Conservation (phyloP, 495 filamentous ascomycete genomes). For the Lasiosphaeria miniovina region DNA sequence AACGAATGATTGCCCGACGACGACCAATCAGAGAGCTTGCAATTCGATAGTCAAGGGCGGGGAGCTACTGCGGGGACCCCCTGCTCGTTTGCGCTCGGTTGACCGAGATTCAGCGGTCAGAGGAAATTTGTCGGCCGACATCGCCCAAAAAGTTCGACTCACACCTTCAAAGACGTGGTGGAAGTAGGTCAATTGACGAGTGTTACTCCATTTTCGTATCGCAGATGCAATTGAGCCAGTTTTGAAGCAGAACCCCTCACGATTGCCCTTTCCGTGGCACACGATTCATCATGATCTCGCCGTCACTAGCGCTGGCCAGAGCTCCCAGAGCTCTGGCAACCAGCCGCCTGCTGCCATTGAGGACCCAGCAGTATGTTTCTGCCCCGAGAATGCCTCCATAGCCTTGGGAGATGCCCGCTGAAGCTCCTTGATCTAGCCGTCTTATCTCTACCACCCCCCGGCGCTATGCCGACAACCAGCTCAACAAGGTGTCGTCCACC, state of each 20-base stretch:
- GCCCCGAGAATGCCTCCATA: background rate
- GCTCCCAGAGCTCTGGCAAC: slow-evolving; percentile 39
- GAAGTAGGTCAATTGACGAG: slow-evolving; percentile 20
- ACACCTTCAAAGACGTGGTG: slow-evolving; percentile 1
- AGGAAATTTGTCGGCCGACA: slow-evolving; percentile 29
- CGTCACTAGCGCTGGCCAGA: slow-evolving; percentile 37
- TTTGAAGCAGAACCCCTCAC: background rate
- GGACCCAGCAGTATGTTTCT: slow-evolving; percentile 36
- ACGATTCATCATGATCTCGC: slow-evolving; percentile 35
- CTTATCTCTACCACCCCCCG: slow-evolving; percentile 37
- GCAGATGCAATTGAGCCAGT: slow-evolving; percentile 5
- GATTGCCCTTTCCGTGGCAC: background rate
- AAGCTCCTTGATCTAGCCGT: slow-evolving; percentile 31
- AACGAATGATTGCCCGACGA: background rate
- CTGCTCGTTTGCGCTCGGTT: slow-evolving; percentile 26
- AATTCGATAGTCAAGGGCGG: slow-evolving; percentile 19
- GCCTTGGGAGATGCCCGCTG: background rate
- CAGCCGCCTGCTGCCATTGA: slow-evolving; percentile 33
- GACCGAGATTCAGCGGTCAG: slow-evolving; percentile 17
- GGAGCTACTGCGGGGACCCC: slow-evolving; percentile 28
- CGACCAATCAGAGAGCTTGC: slow-evolving; percentile 30
- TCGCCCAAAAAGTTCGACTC: slow-evolving; percentile 29
- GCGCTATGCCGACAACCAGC: slow-evolving; percentile 45
- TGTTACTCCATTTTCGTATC: slow-evolving; percentile 4
- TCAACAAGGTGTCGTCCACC: slow-evolving; percentile 78